phyloP scores from a whole-genome alignment of 208 protist genomes.

The Wallacemonas sp. region DNA sequence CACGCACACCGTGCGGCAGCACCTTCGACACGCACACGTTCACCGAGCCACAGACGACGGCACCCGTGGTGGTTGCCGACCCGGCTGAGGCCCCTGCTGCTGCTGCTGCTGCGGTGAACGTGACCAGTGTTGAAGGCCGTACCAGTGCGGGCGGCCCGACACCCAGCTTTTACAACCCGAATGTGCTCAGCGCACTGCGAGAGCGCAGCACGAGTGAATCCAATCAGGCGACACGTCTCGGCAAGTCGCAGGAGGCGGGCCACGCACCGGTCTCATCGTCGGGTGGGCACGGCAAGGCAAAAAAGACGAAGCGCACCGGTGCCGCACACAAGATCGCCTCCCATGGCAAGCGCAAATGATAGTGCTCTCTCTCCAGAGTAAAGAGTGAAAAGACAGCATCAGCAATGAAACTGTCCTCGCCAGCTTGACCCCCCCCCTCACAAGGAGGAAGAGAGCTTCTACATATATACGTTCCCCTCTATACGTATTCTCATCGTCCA shows the following conservation, averaged over 20 bases:
- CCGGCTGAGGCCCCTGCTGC: no score
- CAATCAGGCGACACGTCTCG: conserved; percentile 19
- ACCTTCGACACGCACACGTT: conserved; percentile 12
- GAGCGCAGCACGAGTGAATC: conserved; percentile 49
- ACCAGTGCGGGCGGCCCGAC: conserved; percentile 4
- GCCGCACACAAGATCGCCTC: background rate
- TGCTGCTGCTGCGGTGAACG: background rate
- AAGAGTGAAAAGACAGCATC: background rate
- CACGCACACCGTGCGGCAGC: conserved; percentile 17
- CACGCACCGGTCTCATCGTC: background rate
- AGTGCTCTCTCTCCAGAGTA: background rate
- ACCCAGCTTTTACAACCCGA: conserved; percentile 41
- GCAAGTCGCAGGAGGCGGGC: background rate
- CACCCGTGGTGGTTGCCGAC: no score
- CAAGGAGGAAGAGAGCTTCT: no score
- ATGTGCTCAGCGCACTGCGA: conserved; percentile 35
- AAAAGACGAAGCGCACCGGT: conserved; percentile 1
- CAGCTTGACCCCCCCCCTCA: no score
- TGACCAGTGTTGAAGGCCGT: background rate
- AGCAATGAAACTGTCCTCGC: no score
- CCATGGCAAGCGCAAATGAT: background rate
- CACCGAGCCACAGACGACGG: conserved; percentile 3
- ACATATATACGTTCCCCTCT: background rate
- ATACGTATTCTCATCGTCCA: no score
- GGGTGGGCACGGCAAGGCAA: conserved; percentile 9